Base-by-base conservation (phyloP, 176 grass and related monocot genomes). In the Triticum monococcum region DNA sequence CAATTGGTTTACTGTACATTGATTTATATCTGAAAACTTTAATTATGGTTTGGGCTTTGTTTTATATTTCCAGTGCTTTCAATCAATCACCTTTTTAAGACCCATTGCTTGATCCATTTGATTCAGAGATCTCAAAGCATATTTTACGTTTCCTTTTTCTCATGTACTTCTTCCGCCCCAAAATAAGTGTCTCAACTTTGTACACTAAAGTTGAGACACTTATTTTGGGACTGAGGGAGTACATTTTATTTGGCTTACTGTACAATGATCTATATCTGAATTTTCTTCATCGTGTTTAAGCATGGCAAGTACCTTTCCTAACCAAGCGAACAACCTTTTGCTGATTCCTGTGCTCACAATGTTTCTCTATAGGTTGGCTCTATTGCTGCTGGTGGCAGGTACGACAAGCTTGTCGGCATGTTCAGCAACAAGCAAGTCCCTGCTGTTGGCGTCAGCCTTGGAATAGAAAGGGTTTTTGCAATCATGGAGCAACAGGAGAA, bases 391-490 rank as follows among this genome's bases (percentile, higher is more conserved):
- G 97, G 97, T 30, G 97, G 97, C 20, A 83, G 94, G 63, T 99
- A 99, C 12, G 94, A 94, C 82, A 96, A 96, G 41, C 91, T 99
- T 59, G 94, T 94, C 1, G 97, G 97, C 63, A 99, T 99, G 94
- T 99, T 99, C 75, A 99, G 97, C 7, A 91, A 92, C 35, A 96
- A 96, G 80, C 90, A 91, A 85, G 94, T 99, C 63, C 94, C 97
- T 73, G 94, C 97, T 69, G 97, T 99, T 35, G 97, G 97, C 46
- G 92, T 99, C 4, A 99, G 97, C 87, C 97, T 96, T 71, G 97
- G 97, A 81, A 99, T 99, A 65, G 97, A 99, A 82, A 87, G 97
- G 64, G 97, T 99, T 38, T 99, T 99, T 28, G 80, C 97, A 80
- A 91, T 99, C 82, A 94, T 96, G 92, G 97, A 99, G 83, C 90